Conservation (phyloP, 129 eudicot species). For the Flaveria robusta region DNA sequence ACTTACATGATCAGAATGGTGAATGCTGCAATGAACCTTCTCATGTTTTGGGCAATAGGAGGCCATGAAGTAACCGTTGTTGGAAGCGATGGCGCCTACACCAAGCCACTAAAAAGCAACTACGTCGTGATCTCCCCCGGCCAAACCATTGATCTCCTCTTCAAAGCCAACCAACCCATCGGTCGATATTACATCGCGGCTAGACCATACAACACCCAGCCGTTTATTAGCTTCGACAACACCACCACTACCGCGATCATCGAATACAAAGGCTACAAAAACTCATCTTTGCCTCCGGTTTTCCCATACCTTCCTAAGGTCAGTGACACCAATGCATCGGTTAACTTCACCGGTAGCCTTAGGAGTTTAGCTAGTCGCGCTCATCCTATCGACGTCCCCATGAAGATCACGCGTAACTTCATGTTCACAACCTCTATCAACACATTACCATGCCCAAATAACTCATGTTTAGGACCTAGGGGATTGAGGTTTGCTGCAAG, state of each 20-base stretch:
- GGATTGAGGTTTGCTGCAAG: constrained; percentile 42
- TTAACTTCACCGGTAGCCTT: constrained; percentile 23
- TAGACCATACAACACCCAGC: constrained; percentile 28
- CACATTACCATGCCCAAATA: constrained; percentile 22
- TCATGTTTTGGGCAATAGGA: constrained; percentile 41
- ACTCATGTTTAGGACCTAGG: constrained; percentile 26
- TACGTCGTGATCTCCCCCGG: constrained; percentile 51
- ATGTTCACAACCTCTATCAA: constrained; percentile 19
- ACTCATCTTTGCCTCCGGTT: background rate
- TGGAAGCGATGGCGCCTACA: constrained; percentile 57
- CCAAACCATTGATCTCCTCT: constrained; percentile 53
- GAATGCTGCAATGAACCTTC: constrained; percentile 47
- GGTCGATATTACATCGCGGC: constrained; percentile 53
- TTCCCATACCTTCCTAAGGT: constrained; percentile 42
- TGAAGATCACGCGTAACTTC: constrained; percentile 25
- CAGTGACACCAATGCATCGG: constrained; percentile 35
- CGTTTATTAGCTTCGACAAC: constrained; percentile 20
- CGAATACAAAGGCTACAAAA: constrained; percentile 36
- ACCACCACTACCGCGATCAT: constrained; percentile 49
- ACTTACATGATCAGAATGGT: constrained; percentile 29
- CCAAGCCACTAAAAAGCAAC: constrained; percentile 31
- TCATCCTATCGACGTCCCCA: constrained; percentile 27
- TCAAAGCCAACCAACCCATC: constrained; percentile 49
- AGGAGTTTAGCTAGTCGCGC: constrained; percentile 25
- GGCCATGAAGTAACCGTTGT: constrained; percentile 50